Conservation (phyloP, 805 yeast species). For the Metschnikowia corniflorae region DNA sequence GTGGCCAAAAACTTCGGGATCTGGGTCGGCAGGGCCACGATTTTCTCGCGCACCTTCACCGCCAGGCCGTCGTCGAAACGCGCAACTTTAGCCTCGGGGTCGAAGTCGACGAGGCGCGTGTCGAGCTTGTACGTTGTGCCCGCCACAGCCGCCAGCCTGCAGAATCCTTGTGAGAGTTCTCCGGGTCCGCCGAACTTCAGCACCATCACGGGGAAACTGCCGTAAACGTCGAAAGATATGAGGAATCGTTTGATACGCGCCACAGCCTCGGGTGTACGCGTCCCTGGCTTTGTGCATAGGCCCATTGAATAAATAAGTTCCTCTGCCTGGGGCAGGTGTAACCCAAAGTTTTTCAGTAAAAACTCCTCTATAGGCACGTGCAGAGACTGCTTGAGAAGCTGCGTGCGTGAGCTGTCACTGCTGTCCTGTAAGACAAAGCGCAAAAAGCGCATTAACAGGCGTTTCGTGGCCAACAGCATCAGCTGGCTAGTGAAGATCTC, state of each 20-base stretch:
- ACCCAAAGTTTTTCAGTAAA: constrained; percentile 59
- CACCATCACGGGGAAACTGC: constrained; percentile 87
- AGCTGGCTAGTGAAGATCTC: constrained; percentile 90
- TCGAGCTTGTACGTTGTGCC: constrained; percentile 90
- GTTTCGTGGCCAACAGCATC: constrained; percentile 67
- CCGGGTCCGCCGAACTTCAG: constrained; percentile 96
- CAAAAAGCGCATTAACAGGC: constrained; percentile 85
- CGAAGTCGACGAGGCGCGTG: constrained; percentile 61
- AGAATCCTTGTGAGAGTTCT: constrained; percentile 93
- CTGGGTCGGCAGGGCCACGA: constrained; percentile 72
- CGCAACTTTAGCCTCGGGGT: constrained; percentile 65
- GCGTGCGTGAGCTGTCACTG: constrained; percentile 59
- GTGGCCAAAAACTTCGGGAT: constrained; percentile 39
- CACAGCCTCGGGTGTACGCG: constrained; percentile 70
- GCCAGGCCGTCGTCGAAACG: constrained; percentile 70
- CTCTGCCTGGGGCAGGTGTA: constrained; percentile 69
- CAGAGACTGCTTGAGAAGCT: constrained; percentile 54
- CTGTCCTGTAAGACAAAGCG: constrained; percentile 66
- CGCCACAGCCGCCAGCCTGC: constrained; percentile 96
- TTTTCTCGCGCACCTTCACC: constrained; percentile 73
- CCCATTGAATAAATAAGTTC: constrained; percentile 89
- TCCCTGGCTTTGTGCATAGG: constrained; percentile 56
- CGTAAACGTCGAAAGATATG: constrained; percentile 84
- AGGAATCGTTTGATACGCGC: constrained; percentile 80
- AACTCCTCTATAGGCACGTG: constrained; percentile 57